phyloP scores from a whole-genome alignment of 495 filamentous ascomycete species.

The Echria macrotheca region DNA sequence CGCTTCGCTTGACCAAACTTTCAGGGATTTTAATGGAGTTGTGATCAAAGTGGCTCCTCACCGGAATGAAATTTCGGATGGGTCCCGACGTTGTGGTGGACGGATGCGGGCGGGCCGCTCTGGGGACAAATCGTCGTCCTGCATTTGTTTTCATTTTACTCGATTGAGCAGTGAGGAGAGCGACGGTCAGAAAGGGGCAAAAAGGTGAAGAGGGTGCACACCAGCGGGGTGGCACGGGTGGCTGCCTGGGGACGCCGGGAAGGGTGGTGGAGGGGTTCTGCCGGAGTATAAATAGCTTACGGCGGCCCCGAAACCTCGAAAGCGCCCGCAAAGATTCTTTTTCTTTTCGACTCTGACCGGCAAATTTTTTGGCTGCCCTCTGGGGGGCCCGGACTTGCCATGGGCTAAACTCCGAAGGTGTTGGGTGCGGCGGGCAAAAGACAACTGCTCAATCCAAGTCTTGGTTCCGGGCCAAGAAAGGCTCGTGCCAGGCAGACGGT shows the following conservation, averaged over 20 bases:
- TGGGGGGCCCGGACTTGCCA: conserved; percentile 9
- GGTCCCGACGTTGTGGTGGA: too few relatives aligned
- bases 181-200: background rate
- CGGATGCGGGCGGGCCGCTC: too few relatives aligned
- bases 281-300: conserved; percentile 25
- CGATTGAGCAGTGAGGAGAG: conserved; percentile 13
- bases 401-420: conserved; percentile 22
- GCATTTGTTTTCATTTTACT: conserved; percentile 16
- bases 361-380: conserved; percentile 10
- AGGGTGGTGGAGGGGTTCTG: conserved; percentile 12
- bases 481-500: conserved; percentile 6
- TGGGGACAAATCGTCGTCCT: too few relatives aligned
- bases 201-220: background rate
- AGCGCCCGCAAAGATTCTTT: conserved; percentile 9
- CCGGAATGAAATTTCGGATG: too few relatives aligned
- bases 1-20: background rate
- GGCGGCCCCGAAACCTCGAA: conserved; percentile 14
- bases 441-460: background rate
- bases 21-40: background rate
- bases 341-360: conserved; percentile 11
- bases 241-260: conserved; percentile 12
- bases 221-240: conserved; percentile 6
- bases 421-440: conserved; percentile 7
- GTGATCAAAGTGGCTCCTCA: background rate
- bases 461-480: background rate